A percentile compares a stretch with the other conserved stretches of the same genome.
phyloP scores from a whole-genome alignment of 2,329 filamentous ascomycete genomes.

The Amesomyces nigricolor region DNA sequence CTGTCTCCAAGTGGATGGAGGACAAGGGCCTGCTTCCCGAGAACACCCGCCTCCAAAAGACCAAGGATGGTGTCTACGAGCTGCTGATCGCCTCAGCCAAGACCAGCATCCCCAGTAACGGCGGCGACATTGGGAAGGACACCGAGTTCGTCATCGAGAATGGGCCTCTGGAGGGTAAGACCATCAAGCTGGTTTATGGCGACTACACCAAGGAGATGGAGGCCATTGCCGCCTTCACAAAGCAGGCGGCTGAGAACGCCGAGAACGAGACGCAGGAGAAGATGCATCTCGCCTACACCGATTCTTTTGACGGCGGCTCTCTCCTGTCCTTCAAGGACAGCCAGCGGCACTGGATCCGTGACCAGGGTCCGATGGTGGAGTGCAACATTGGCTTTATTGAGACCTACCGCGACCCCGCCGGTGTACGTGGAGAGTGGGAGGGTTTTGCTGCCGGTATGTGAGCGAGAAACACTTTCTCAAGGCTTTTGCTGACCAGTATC shows the following conservation, averaged over 20 bases:
- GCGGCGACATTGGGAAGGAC: slow-evolving; percentile 64
- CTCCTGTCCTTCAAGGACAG: slow-evolving; percentile 74
- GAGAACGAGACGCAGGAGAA: slow-evolving; percentile 69
- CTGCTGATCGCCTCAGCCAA: slow-evolving; percentile 68
- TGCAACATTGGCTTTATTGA: slow-evolving; percentile 80
- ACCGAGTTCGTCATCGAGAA: slow-evolving; percentile 55
- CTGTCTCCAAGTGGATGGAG: slow-evolving; percentile 67
- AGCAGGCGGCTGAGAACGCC: slow-evolving; percentile 61
- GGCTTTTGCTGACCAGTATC: slow-evolving; percentile 20
- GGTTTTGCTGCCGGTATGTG: slow-evolving; percentile 63
- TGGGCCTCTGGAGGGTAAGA: slow-evolving; percentile 59
- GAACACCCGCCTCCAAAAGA: slow-evolving; percentile 71
- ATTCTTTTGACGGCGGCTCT: slow-evolving; percentile 69
- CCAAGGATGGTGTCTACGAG: slow-evolving; percentile 58
- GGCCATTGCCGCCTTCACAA: slow-evolving; percentile 59
- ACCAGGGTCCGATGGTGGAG: slow-evolving; percentile 75
- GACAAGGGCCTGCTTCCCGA: slow-evolving; percentile 66
- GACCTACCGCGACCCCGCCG: slow-evolving; percentile 77
- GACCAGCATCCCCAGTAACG: slow-evolving; percentile 52
- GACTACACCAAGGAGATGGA: slow-evolving; percentile 69
- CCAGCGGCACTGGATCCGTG: slow-evolving; percentile 75
- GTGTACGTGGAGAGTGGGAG: slow-evolving; percentile 78
- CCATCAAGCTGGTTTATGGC: slow-evolving; percentile 65
- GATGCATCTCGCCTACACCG: slow-evolving; percentile 68
- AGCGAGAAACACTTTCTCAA: not conserved